Base-by-base conservation (phyloP, 768 basidiomycete species). In the Paxillus ammoniavirescens region DNA sequence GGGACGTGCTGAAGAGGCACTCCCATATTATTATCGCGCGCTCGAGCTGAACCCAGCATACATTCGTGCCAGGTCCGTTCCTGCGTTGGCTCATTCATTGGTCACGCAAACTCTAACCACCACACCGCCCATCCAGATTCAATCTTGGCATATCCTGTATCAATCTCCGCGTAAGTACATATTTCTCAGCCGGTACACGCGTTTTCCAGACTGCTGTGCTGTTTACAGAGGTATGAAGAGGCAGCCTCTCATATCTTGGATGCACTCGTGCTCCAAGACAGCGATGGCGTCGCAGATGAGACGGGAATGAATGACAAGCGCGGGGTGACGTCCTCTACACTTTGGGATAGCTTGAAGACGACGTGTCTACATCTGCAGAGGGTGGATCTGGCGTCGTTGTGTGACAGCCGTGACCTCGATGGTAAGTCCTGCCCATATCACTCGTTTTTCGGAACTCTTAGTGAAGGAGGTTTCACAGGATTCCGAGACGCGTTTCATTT, bases 101-200 rank as follows among this genome's bases (percentile, higher is more conserved):
- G 7, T 23, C 14, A 28, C n/a, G 4, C 38, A 18, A 14, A 13
- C n/a, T 7, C 49, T n/a, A 44, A 45, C 45, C 26, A 26, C 21
- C 28, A 47, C 33, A 44, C 21, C 8, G 40, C 47, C 14, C 30
- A 26, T 26, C 43, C n/a, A 94, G 93, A 61, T 97, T 92, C 70
- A 97, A 98, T 70, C 77, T 97, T 14, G 94, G 93, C 18, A 97
- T 97, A 56, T 91, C 93, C 1, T 91, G 86, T 65, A 90, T 93
- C 64, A 94, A 92, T 67, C 79, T 98, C 52, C 79, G 82, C 49
- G 91, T 93, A 66, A 53, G 79, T 74, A 49, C 41, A 52, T 61
- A 30, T 46, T 26, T 49, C 41, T 43, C 26, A 4, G 26, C 3
- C 23, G 8, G n/a, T 41, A 9, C 36, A 37, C 15, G 13, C 30